Evolutionary conservation across 257 asterid species (phyloP), one percentile per base, ranked within the genome.

Genomic region (Fraxinus cuspidata): DNA sequence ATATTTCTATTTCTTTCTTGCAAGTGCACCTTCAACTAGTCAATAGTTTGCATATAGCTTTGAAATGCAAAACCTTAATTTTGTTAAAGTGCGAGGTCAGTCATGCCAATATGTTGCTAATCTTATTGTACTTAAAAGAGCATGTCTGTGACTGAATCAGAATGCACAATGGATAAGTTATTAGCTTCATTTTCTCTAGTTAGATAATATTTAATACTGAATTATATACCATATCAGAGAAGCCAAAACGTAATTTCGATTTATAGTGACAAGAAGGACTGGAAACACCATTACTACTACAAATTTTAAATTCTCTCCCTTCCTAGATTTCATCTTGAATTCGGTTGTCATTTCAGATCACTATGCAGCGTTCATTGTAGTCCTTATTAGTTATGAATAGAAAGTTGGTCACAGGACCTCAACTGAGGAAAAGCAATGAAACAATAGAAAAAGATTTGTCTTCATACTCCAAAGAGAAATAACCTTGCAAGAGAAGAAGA

Each of bases 21-120:
- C 64, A 74, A 49, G 5, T 74, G 72, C 76, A 65, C 67, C 60
- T 75, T 75, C 58, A 37, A 11, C 49, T 58, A 13, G 40, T 68
- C 79, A 35, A 16, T 27, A 10, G 21, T 13, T 66, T 58, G 19
- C 77, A 71, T 76, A n/a, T 66, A 23, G 29, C 25, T 80, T 63
- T 29, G 37, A 71, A 47, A 9, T 53, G 23, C 29, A 65, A 12
- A 42, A 4, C 70, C 76, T 56, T 38, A 73, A 72, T 60, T 56
- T n/a, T 27, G 18, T 23, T 8, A 34, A 40, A 65, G 28, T 56
- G 63, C 2, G n/a, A 58, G 11, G 25, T 25, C 51, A 21, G 27
- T 56, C 51, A 7, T 58, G 25, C 21, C 2, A 2, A 58, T 21
- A 7, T 21, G 0, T 23, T 58, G 27, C 66, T 8, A 19, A 6